phyloP scores from a whole-genome alignment of 352 stramenopile genomes.

The Pythium insidiosum region DNA sequence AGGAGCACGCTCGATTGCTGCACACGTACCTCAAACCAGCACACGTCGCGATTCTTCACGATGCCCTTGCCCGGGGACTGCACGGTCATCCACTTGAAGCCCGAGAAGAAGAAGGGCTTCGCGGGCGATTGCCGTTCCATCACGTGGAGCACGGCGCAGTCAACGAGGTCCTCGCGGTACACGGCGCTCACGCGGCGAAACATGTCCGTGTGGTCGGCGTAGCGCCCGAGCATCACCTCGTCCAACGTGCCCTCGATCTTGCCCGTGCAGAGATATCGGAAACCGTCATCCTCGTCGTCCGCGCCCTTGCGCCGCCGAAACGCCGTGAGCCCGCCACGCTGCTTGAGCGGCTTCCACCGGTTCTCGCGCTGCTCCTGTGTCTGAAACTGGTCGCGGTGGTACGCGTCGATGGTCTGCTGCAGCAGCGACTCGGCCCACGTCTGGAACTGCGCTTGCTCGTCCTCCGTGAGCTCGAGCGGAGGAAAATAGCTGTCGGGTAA shows the following conservation, averaged over 20 bases:
- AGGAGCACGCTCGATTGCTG: too few species aligned
- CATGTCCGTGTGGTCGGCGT: constrained; percentile 59
- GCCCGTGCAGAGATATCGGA: constrained; percentile 53
- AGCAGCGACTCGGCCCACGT: constrained; percentile 55
- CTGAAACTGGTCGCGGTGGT: constrained; percentile 60
- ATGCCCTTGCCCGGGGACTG: constrained; percentile 56
- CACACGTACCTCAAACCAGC: too few species aligned
- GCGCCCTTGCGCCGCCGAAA: constrained; percentile 44
- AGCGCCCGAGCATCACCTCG: constrained; percentile 67
- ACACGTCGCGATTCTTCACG: constrained; percentile 74
- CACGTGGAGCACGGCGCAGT: constrained; percentile 63
- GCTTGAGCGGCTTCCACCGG: constrained; percentile 71
- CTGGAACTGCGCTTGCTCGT: constrained; percentile 47
- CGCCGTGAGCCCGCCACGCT: constrained; percentile 43
- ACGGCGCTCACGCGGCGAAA: constrained; percentile 67
- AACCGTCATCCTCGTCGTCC: constrained; percentile 33
- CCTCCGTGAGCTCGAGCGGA: constrained; percentile 30
- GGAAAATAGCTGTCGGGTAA: constrained; percentile 55
- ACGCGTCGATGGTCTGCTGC: constrained; percentile 57
- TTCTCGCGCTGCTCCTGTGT: constrained; percentile 46
- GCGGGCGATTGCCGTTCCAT: constrained; percentile 35
- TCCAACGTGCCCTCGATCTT: constrained; percentile 62
- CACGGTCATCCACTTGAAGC: constrained; percentile 82
- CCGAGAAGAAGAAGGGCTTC: constrained; percentile 63
- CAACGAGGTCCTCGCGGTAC: constrained; percentile 68